Base-by-base conservation (phyloP, 2,329 filamentous ascomycete genomes). In the Aspergillus thermomutatus region DNA sequence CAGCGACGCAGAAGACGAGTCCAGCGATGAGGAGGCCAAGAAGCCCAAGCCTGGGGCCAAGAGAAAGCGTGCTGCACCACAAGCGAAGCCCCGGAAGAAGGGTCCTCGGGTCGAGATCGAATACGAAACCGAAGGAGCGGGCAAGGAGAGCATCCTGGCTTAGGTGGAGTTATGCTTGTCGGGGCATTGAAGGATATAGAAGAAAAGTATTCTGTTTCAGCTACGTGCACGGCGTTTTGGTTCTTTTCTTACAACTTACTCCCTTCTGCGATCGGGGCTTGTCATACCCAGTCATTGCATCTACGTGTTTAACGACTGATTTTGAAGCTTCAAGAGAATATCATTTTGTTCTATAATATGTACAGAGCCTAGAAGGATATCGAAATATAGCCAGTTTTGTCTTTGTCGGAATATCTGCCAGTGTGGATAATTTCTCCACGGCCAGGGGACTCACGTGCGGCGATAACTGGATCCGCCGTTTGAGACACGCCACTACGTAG, bases 81-180 rank as follows among this genome's bases (percentile, higher is more conserved):
- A 79, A 14, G 67, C 79, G 17, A 84, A 83, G 69, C 78, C 82
- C 21, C 79, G 80, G 67, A 87, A 86, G 78, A 86, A 86, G 76
- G 75, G 79, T 75, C 85, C 78, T 74, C 86, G 66, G 75, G 86
- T 82, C 82, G 86, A 91, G 77, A 91, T 91, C 73, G 89, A 93
- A 76, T 89, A 90, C 71, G 89, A 92, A 75, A 84, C 88, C 57
- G 88, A 91, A 74, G 80, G 80, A 54, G 84, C 84, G 66, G 80
- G 79, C 48, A 78, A 79, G 62, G 79, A 82, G 65, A 75, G 76
- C 56, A 58, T 80, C 58, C 65, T 76, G 64, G 76, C 75, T 47
- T 78, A 67, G 67, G 52, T 40, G 25, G 52, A 55, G 40, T 54
- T 45, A 27, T n/a, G 23, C 27, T 54, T 52, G 49, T 10, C 11